These are phyloP conservation scores for Annulohypoxylon bovei DNA, from an alignment of 495 filamentous ascomycete species.

Conservation along the genomic window DNA sequence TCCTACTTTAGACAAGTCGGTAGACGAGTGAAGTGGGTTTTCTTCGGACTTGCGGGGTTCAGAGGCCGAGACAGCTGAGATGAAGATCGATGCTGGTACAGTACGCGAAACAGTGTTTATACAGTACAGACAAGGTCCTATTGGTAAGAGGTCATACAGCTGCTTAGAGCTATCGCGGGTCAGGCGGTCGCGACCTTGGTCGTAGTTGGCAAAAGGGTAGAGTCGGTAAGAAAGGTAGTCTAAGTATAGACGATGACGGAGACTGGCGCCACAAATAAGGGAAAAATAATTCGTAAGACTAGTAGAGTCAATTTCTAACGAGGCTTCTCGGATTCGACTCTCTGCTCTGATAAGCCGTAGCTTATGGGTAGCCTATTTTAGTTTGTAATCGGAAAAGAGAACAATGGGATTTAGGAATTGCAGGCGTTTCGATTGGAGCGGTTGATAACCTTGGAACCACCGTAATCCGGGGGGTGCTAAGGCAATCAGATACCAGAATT, in stretches of 20 bases:
- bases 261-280: constrained; percentile 7
- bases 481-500: constrained; percentile 24
- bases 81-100: constrained; percentile 23
- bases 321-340: constrained; percentile 29
- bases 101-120: constrained; percentile 16
- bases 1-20: constrained; percentile 30
- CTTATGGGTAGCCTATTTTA: constrained; percentile 32
- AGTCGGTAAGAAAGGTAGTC: constrained; percentile 6
- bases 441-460: constrained; percentile 26
- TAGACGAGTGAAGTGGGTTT: constrained; percentile 32
- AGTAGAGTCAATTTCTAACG: constrained; percentile 15
- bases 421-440: constrained; percentile 31
- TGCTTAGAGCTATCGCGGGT: constrained; percentile 12
- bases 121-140: constrained; percentile 21
- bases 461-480: constrained; percentile 17
- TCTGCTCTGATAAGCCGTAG: constrained; percentile 35
- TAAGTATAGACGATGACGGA: constrained; percentile 10
- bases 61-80: constrained; percentile 30
- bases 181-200: not conserved
- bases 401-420: constrained; percentile 22
- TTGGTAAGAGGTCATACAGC: constrained; percentile 17
- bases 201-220: not conserved
- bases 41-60: constrained; percentile 43
- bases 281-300: constrained; percentile 2
- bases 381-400: constrained; percentile 33